phyloP scores from a whole-genome alignment of 192 early-diverging fungal species.

The Funneliformis geosporum region DNA sequence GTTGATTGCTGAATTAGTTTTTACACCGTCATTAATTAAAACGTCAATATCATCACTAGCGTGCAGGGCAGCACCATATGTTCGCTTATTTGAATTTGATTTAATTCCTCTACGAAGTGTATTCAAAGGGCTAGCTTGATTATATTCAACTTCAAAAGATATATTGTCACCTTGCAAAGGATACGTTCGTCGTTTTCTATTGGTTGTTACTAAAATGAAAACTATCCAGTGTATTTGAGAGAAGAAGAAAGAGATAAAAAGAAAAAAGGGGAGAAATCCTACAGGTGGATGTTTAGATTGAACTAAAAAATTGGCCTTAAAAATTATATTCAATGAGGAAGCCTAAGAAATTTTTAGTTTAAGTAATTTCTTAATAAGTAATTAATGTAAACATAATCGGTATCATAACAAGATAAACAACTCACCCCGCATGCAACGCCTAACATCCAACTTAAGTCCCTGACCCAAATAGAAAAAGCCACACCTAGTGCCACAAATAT shows the following conservation, averaged over 20 bases:
- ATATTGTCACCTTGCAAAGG: background rate
- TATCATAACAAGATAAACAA: background rate
- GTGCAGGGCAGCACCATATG: background rate
- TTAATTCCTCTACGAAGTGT: background rate
- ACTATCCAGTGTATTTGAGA: slow-evolving; percentile 4
- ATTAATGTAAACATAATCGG: background rate
- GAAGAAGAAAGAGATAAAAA: background rate
- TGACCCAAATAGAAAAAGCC: slow-evolving; percentile 1
- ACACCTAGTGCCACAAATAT: background rate
- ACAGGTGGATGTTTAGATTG: background rate
- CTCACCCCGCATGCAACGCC: slow-evolving; percentile 22
- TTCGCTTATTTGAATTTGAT: background rate
- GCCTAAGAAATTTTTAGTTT: background rate
- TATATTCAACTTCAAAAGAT: slow-evolving; percentile 2
- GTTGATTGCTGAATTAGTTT: background rate
- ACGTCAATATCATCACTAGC: background rate
- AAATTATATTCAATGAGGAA: slow-evolving; percentile 9
- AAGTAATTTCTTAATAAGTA: background rate
- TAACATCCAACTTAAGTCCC: slow-evolving; percentile 17
- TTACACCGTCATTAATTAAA: background rate
- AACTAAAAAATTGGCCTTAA: background rate
- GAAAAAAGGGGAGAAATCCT: background rate
- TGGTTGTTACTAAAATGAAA: background rate
- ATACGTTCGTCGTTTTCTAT: background rate
- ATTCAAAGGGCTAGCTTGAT: background rate